A percentile compares a stretch with the other conserved stretches of the same genome.
Evolutionary conservation across 495 filamentous ascomycete species (phyloP).

Genomic region (Poronia punctata): DNA sequence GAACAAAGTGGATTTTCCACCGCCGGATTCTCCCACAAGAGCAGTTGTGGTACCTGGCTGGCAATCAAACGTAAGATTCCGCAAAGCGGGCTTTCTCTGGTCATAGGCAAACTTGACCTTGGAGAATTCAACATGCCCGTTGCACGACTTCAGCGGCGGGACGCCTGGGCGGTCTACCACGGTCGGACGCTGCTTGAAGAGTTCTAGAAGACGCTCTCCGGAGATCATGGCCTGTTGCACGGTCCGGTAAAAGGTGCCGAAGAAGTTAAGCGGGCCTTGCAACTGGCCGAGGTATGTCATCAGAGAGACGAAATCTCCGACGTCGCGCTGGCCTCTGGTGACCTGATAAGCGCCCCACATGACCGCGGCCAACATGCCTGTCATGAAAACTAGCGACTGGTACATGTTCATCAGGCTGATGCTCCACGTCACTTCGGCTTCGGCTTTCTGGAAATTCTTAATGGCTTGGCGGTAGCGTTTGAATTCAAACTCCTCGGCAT

Average conservation of each 20-base stretch:
- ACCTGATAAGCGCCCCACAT: constrained; percentile 89
- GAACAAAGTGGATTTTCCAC: constrained; percentile 97
- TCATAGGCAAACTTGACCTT: constrained; percentile 91
- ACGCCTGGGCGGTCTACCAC: constrained; percentile 61
- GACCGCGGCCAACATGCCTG: constrained; percentile 74
- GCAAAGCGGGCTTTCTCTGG: constrained; percentile 73
- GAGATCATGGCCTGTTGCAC: constrained; percentile 97
- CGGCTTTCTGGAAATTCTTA: constrained; percentile 71
- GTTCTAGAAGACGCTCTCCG: constrained; percentile 85
- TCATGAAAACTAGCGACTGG: constrained; percentile 90
- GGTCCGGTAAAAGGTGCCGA: constrained; percentile 94
- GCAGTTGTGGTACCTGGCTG: constrained; percentile 88
- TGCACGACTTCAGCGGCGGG: constrained; percentile 52
- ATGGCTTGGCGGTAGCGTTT: constrained; percentile 60
- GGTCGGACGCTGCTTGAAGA: constrained; percentile 84
- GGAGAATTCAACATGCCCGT: constrained; percentile 76
- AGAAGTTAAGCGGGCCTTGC: constrained; percentile 91
- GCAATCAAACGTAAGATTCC: constrained; percentile 74
- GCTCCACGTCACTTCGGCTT: constrained; percentile 81
- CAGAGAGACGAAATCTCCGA: constrained; percentile 74
- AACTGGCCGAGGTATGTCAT: constrained; percentile 89
- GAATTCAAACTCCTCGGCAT: constrained; percentile 91
- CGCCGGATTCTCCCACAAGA: constrained; percentile 91
- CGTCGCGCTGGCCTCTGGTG: constrained; percentile 57
- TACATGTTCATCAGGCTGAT: constrained; percentile 89